These are phyloP conservation scores for Solanum lycopersicoides DNA, from an alignment of 257 asterid species.

Conservation along the genomic window DNA sequence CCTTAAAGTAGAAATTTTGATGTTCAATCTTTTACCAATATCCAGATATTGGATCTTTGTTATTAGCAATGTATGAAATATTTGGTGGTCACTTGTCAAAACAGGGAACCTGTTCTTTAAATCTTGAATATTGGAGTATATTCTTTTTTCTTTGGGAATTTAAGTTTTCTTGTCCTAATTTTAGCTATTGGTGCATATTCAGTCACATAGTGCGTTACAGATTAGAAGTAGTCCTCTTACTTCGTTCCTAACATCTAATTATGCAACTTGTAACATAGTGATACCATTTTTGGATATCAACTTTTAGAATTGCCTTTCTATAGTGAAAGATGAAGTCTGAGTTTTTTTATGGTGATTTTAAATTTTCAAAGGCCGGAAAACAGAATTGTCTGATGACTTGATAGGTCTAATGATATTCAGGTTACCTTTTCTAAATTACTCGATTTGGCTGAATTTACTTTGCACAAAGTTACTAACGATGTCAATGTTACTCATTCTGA, in stretches of 20 bases:
- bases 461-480: neutral
- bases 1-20: neutral
- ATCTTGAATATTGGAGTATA: neutral
- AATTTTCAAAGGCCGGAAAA: neutral
- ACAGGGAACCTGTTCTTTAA: neutral
- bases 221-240: neutral
- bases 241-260: neutral
- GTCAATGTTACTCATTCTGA: neutral
- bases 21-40: neutral
- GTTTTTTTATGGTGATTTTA: neutral
- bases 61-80: neutral
- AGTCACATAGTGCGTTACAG: neutral
- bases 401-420: neutral
- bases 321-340: neutral
- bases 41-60: neutral
- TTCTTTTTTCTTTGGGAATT: neutral
- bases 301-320: neutral
- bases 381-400: neutral
- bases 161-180: neutral
- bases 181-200: neutral
- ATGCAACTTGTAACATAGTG: neutral
- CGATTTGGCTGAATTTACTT: neutral
- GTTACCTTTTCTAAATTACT: neutral
- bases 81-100: neutral
- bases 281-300: neutral